Evolutionary conservation across 352 stramenopile genomes (phyloP).

Genomic region (Phytophthora pisi): DNA sequence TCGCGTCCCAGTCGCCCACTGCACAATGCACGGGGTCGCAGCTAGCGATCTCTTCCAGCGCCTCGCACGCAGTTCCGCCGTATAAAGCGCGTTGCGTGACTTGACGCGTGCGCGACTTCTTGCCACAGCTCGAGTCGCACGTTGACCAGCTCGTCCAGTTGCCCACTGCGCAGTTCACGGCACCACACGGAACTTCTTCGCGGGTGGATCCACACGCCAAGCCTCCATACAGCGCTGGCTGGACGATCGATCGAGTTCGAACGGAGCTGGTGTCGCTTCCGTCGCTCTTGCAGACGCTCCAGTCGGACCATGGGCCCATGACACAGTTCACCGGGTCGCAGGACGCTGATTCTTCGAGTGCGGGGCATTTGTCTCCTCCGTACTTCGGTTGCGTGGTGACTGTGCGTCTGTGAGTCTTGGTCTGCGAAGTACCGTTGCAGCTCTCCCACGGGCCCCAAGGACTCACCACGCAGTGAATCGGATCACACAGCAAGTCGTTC

Average conservation of each 20-base stretch:
- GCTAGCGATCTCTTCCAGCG: constrained; percentile 40
- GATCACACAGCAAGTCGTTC: constrained; percentile 61
- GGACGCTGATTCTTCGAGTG: constrained; percentile 25
- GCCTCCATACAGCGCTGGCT: constrained; percentile 44
- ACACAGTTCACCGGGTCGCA: constrained; percentile 62
- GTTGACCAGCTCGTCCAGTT: constrained; percentile 47
- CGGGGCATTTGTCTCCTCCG: constrained; percentile 38
- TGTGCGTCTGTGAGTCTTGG: constrained; percentile 44
- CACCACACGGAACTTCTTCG: constrained; percentile 48
- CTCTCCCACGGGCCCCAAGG: constrained; percentile 34
- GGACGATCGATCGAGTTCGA: constrained; percentile 36
- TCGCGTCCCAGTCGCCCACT: constrained; percentile 40
- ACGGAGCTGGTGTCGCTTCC: constrained; percentile 32
- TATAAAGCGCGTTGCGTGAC: constrained; percentile 44
- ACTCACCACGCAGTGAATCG: constrained; percentile 53
- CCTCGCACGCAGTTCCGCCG: constrained; percentile 35
- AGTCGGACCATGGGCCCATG: constrained; percentile 37
- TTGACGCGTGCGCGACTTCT: constrained; percentile 42
- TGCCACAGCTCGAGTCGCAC: constrained; percentile 46
- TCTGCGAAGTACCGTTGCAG: constrained; percentile 39
- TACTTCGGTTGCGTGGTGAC: constrained; percentile 40
- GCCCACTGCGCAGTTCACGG: constrained; percentile 53
- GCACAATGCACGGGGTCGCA: constrained; percentile 54
- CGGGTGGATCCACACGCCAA: constrained; percentile 28
- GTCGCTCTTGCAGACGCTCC: constrained; percentile 36